Conservation (phyloP, 2,329 filamentous ascomycete genomes). For the Rutstroemia sp. region DNA sequence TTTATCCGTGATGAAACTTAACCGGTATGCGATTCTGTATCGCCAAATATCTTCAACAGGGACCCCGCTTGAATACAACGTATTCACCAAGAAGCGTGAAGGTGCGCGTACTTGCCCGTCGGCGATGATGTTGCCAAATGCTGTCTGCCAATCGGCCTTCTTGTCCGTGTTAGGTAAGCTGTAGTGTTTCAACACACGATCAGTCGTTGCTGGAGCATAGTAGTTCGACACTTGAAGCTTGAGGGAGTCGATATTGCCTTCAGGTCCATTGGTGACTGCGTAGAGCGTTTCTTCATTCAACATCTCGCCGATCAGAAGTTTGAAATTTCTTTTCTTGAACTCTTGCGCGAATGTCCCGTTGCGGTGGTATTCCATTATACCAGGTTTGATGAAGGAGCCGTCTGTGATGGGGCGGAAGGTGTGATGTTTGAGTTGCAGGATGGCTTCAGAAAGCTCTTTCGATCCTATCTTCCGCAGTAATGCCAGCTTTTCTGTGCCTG, state of each 20-base stretch:
- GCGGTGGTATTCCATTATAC: conserved; percentile 34
- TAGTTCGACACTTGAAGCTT: conserved; percentile 36
- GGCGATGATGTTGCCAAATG: conserved; percentile 36
- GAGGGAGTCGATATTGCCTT: conserved; percentile 30
- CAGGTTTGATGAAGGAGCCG: conserved; percentile 33
- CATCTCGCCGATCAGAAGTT: conserved; percentile 37
- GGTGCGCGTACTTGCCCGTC: conserved; percentile 36
- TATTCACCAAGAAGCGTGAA: conserved; percentile 30
- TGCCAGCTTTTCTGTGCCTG: conserved; percentile 29
- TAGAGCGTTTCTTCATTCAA: conserved; percentile 39
- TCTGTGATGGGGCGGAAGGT: conserved; percentile 41
- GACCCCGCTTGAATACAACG: conserved; percentile 30
- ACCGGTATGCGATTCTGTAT: conserved; percentile 35
- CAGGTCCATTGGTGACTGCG: conserved; percentile 33
- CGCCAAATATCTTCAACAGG: conserved; percentile 33
- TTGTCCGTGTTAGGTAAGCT: conserved; percentile 27
- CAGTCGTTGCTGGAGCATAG: conserved; percentile 34
- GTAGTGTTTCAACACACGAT: conserved; percentile 33
- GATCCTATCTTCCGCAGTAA: conserved; percentile 29
- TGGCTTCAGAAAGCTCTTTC: conserved; percentile 29
- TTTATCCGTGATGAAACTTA: conserved; percentile 36
- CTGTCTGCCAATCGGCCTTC: conserved; percentile 31
- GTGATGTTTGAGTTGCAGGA: conserved; percentile 36
- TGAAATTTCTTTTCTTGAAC: conserved; percentile 31
- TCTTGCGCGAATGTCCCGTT: conserved; percentile 32